Base-by-base conservation (phyloP, 164 flowering plant species). In the Tetrastigma voinierianum region DNA sequence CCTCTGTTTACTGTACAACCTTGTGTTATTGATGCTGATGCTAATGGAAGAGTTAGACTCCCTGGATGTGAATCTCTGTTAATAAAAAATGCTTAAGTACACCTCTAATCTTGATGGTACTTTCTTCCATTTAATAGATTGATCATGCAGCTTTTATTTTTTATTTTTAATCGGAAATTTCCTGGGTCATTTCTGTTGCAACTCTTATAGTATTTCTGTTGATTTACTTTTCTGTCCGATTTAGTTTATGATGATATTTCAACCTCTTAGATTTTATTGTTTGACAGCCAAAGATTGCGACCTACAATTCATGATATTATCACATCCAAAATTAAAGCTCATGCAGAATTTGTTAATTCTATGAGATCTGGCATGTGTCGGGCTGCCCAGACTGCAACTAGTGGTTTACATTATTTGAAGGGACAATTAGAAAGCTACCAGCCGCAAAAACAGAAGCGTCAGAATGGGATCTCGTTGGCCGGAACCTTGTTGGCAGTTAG, bases 281-380 rank as follows among this genome's bases (percentile, higher is more conserved):
- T n/a, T 23, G 46, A 74, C 87, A 96, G 99, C 84, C 98, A n/a
- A 96, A 87, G 89, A 73, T 68, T 96, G 75, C n/a, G 99, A 46
- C 92, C 98, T 44, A 90, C 99, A 57, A 70, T 93, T 74, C 99
- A 88, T 83, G 98, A 96, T 59, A 82, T 90, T 9, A 91, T 96
- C n/a, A n/a, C 70, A 64, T 78, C 93, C 62, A 91, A 91, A 81
- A 91, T 96, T 62, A 96, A 86, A 83, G 74, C 83, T 67, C 88
- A 88, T 73, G 85, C 86, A 48, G 83, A 85, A 49, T 70, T 51
- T 60, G 65, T 80, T 16, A 83, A 74, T 62, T 81, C 83, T 52
- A 80, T 82, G 46, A 88, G 84, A 74, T 79, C 83, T 59, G 77
- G 74, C 51, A 73, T 73, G 72, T 83, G 78, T 60, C 87, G 75